Base-by-base conservation (phyloP, 805 yeast species). In the Ogataea glucozyma region DNA sequence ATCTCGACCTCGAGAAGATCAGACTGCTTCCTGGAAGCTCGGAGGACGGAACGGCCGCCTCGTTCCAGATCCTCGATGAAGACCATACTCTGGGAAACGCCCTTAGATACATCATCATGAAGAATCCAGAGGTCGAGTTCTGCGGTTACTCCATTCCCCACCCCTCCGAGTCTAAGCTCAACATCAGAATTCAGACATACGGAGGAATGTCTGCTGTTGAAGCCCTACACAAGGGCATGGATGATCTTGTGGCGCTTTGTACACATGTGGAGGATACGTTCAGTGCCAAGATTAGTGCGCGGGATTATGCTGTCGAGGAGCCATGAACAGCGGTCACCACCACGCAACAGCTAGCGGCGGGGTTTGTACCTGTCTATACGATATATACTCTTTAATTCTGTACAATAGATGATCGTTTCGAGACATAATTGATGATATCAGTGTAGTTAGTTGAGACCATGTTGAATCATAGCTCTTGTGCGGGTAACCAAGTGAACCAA, bases 61-160 rank as follows among this genome's bases (percentile, higher is more conserved):
- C 97, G 4, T 93, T 93, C 71, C 96, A 91, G 66, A 84, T 93
- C 48, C 64, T 79, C 23, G 93, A 89, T 54, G 99, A 93, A 66
- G 99, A 93, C 67, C 99, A 93, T 64, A 93, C 99, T 1, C 69
- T 93, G 38, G 99, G 99, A 18, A 93, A 93, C 60, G 85, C 98
- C 5, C 76, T 93, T 40, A 81, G 97, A 63, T 90, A 89, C 66
- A 81, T 91, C 62, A 88, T 93, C 56, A 89, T 93, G 96, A 90
- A 91, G 69, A 93, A 93, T 60, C 97, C 97, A 27, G 95, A 89
- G 52, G 99, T 93, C 19, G 99, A 93, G 62, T 93, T 93, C 65
- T 91, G 98, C 62, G 99, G 99, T 43, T 93, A 93, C 69, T 88
- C 97, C 32, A 93, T 93, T 53, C 99, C 99, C 9, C 99, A 93